phyloP scores from a whole-genome alignment of 805 yeast species.

The Schwanniomyces yamadae region DNA sequence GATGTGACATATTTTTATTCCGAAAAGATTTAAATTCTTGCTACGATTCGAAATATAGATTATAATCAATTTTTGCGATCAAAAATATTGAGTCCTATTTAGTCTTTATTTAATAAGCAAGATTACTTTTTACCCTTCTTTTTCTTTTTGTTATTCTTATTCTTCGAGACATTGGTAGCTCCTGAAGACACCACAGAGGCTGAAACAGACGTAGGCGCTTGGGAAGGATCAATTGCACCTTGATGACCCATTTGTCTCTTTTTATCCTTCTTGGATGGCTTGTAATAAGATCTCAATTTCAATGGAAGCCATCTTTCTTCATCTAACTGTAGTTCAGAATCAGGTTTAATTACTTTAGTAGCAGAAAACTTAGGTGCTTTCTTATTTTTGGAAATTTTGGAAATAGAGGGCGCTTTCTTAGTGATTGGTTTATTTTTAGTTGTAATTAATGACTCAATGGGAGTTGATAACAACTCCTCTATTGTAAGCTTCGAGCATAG shows the following conservation, averaged over 20 bases:
- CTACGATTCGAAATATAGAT: too few relatives aligned
- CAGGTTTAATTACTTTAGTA: slow-evolving; percentile 26
- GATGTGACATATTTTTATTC: too few relatives aligned
- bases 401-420: slow-evolving; percentile 1
- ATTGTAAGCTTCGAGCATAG: slow-evolving; percentile 21
- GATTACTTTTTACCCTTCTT: slow-evolving; percentile 26
- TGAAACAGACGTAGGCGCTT: slow-evolving; percentile 8
- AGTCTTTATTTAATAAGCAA: neutral
- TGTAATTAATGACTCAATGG: slow-evolving; percentile 27
- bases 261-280: slow-evolving; percentile 67
- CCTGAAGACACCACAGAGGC: slow-evolving; percentile 6
- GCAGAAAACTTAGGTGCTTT: slow-evolving; percentile 28
- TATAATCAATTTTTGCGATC: neutral
- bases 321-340: slow-evolving; percentile 32
- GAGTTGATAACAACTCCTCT: slow-evolving; percentile 33
- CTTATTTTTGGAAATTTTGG: slow-evolving; percentile 23
- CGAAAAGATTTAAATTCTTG: too few relatives aligned
- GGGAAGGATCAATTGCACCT: slow-evolving; percentile 21
- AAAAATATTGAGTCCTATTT: neutral
- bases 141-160: slow-evolving; percentile 22
- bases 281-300: slow-evolving; percentile 81
- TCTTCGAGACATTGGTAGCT: slow-evolving; percentile 4
- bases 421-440: slow-evolving; percentile 7
- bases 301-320: slow-evolving; percentile 88
- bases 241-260: slow-evolving; percentile 24